These are phyloP conservation scores for Nymphaea thermarum DNA, from an alignment of 164 flowering plant species.

Conservation along the genomic window DNA sequence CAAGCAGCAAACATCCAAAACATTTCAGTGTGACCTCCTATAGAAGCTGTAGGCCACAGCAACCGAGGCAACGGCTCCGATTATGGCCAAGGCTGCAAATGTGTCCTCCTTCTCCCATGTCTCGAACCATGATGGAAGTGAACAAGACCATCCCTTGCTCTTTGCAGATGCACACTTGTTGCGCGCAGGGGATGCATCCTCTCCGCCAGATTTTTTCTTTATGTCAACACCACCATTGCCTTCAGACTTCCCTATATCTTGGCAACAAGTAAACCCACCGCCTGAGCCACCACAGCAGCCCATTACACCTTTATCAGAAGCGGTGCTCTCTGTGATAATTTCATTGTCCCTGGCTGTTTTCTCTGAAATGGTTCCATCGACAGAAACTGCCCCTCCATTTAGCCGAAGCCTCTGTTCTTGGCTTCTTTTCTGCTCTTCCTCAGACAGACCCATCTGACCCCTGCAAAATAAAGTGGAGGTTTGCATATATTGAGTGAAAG, in stretches of 20 bases:
- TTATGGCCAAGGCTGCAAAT: conserved; percentile 72
- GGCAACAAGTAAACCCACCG: conserved; percentile 40
- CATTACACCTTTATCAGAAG: background rate
- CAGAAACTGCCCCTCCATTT: conserved; percentile 8
- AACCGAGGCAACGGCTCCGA: conserved; percentile 61
- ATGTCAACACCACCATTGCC: conserved; percentile 8
- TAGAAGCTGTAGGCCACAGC: conserved; percentile 61
- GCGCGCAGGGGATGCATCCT: background rate
- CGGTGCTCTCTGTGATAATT: background rate
- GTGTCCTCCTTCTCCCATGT: conserved; percentile 94
- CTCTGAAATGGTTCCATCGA: conserved; percentile 11
- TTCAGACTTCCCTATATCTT: conserved; percentile 17
- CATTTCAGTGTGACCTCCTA: conserved; percentile 24
- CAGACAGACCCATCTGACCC: conserved; percentile 97
- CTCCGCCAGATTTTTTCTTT: conserved; percentile 4
- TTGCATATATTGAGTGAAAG: too few species aligned
- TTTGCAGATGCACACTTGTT: too few species aligned
- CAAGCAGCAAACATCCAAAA: background rate
- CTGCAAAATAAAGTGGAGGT: conserved; percentile 21
- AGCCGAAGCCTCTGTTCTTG: conserved; percentile 44
- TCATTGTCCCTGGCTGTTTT: conserved; percentile 14
- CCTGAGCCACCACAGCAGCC: conserved; percentile 59
- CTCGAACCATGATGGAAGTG: conserved; percentile 65
- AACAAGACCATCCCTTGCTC: background rate
- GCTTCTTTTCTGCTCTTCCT: conserved; percentile 60